These are phyloP conservation scores for Hypoxylon rickii DNA, from an alignment of 495 filamentous ascomycete species.

Conservation along the genomic window DNA sequence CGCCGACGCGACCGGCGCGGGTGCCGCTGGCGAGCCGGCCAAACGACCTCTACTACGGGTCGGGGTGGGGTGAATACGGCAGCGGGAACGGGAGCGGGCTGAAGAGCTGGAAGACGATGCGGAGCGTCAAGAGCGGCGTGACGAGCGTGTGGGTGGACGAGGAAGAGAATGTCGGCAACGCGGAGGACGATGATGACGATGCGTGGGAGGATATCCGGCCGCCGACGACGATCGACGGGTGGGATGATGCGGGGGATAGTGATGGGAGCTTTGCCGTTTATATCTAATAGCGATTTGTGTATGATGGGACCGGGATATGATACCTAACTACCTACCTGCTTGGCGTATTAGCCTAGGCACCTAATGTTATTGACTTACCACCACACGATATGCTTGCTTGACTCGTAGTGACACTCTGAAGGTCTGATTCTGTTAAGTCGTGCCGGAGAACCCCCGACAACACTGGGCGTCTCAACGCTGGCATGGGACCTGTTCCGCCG, in stretches of 20 bases:
- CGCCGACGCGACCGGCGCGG: constrained; percentile 18
- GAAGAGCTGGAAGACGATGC: constrained; percentile 21
- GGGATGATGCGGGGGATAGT: constrained; percentile 27
- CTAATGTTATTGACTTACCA: constrained; percentile 22
- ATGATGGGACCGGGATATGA: constrained; percentile 18
- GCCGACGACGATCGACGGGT: constrained; percentile 32
- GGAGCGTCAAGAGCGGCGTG: constrained; percentile 31
- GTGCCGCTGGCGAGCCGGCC: constrained; percentile 14
- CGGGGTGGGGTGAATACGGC: background rate
- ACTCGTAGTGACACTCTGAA: too few relatives aligned
- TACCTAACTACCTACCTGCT: constrained; percentile 9
- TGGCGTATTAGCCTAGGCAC: background rate
- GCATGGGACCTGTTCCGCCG: too few relatives aligned
- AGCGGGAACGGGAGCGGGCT: too few relatives aligned
- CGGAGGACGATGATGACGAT: constrained; percentile 30
- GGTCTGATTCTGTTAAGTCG: too few relatives aligned
- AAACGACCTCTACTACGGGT: constrained; percentile 12
- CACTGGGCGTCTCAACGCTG: too few relatives aligned
- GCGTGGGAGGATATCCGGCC: constrained; percentile 39
- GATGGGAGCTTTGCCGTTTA: constrained; percentile 39
- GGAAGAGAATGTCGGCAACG: constrained; percentile 30
- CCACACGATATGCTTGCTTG: background rate
- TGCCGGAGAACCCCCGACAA: too few relatives aligned
- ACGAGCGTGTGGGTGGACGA: constrained; percentile 24
- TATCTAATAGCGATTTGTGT: constrained; percentile 30